Evolutionary conservation across 2,329 filamentous ascomycete species (phyloP), one percentile per base, ranked within the genome.

Genomic region (Tolypocladium pustulatum): DNA sequence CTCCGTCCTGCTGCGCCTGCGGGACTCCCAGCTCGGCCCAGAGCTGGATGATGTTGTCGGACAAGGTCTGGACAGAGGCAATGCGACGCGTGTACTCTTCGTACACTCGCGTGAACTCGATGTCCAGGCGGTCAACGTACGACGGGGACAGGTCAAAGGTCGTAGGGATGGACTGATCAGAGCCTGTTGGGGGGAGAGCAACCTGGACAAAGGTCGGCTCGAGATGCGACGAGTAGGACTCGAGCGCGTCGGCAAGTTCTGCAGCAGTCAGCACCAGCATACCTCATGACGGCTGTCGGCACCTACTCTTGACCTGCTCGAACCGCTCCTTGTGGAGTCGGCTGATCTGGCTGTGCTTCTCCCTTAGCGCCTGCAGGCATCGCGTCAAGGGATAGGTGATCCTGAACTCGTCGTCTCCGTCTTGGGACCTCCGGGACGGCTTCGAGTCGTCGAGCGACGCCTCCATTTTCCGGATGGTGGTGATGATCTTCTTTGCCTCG

Each of bases 11-110:
- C 71, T 97, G 93, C 34, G 89, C 90, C 70, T 97, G 92, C 0
- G 94, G 92, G 1, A 90, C 96, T 51, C 94, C 94, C 12, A 99
- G 84, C 72, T 99, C 94, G 0, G 90, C 93, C 92, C 94, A 99
- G 0, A 99, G 81, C 65, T 91, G 89, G 66, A 99, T 94, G 60
- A 96, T 93, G 61, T 94, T 86, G 67, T 96, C 89, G 46, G 85
- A 86, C 3, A 90, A 74, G 25, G 85, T 75, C 72, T 90, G 85
- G 17, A 97, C 91, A 0, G 83, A 84, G 36, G 82, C 81, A 52
- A 96, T 80, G 54, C 94, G 89, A 64, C 86, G 88, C 51, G 87
- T 91, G 74, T 97, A 99, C 76, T 99, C 95, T 68, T 97, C 91
- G 73, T 97, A 97, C 25, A 99, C 90, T 61, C 91, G 85, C 13